phyloP scores from a whole-genome alignment of 805 yeast species.

The Starmerella floricola region DNA sequence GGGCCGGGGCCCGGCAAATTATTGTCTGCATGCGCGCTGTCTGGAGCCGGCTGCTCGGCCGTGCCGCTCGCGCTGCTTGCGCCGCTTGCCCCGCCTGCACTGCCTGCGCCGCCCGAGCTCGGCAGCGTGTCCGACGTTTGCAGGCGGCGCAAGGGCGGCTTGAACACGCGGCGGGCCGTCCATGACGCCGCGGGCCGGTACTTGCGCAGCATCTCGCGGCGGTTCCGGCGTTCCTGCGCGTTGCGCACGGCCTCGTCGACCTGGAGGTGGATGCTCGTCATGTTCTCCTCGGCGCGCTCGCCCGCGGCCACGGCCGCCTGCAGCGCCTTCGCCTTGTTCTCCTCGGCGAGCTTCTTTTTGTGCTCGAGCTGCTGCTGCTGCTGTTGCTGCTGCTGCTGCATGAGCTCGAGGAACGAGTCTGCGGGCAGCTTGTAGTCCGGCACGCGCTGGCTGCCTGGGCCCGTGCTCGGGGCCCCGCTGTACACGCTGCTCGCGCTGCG shows the following conservation, averaged over 20 bases:
- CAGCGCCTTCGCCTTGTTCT: constrained; percentile 13
- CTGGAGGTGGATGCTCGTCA: constrained; percentile 17
- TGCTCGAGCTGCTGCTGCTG: neutral
- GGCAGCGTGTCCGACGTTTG: neutral
- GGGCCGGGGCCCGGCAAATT: no score
- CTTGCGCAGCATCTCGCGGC: constrained; percentile 6
- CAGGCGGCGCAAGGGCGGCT: constrained; percentile 6
- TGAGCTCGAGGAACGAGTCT: constrained; percentile 1
- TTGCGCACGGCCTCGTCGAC: constrained; percentile 12
- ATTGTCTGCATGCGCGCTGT: no score
- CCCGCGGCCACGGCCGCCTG: constrained; percentile 21
- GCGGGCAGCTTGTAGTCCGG: neutral
- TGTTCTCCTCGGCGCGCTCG: constrained; percentile 15
- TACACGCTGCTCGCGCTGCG: constrained; percentile 1
- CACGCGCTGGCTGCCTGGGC: neutral
- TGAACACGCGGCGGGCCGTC: constrained; percentile 11
- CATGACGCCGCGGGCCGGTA: constrained; percentile 21
- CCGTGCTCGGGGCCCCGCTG: neutral
- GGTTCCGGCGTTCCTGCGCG: constrained; percentile 2
- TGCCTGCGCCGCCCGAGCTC: neutral
- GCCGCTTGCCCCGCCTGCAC: no score
- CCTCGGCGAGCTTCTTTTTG: neutral
- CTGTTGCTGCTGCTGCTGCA: constrained; percentile 3
- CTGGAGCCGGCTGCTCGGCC: no score
- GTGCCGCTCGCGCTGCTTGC: no score